Percentiles rank a stretch among this genome's conserved stretches.
Evolutionary conservation across 139 green algal species (phyloP).

Genomic region (Chlamydomonas eustigma): DNA sequence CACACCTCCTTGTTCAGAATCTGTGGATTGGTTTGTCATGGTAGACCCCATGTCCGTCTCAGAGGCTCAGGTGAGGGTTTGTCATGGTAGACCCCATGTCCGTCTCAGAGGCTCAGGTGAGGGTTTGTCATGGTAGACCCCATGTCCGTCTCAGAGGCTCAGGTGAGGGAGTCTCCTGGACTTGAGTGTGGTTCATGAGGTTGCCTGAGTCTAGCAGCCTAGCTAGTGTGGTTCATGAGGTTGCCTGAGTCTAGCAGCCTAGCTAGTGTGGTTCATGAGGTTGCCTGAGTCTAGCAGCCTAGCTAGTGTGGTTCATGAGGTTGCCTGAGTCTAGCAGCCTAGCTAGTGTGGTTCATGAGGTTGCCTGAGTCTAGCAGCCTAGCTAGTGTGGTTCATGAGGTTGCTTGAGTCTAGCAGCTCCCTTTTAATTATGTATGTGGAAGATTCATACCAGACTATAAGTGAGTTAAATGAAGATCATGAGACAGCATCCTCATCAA

Average conservation of each 20-base stretch:
- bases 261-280: neutral
- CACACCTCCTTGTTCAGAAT: slow-evolving; percentile 80
- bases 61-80: slow-evolving; percentile 40
- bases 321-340: neutral
- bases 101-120: neutral
- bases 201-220: neutral
- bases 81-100: neutral
- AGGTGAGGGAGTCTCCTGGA: slow-evolving; percentile 21
- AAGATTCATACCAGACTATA: no score
- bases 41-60: slow-evolving; percentile 43
- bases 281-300: neutral
- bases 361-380: neutral
- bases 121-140: neutral
- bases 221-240: neutral
- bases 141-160: no score
- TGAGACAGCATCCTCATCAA: no score
- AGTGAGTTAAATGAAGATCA: neutral
- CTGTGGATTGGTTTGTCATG: slow-evolving; percentile 77
- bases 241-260: neutral
- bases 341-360: neutral
- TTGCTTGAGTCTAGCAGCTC: no score
- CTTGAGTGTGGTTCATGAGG: slow-evolving; percentile 24
- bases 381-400: no score
- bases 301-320: neutral
- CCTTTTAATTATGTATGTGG: no score